These are phyloP conservation scores for Fusarium cicatricum DNA, from an alignment of 2,329 filamentous ascomycete genomes.

Conservation along the genomic window DNA sequence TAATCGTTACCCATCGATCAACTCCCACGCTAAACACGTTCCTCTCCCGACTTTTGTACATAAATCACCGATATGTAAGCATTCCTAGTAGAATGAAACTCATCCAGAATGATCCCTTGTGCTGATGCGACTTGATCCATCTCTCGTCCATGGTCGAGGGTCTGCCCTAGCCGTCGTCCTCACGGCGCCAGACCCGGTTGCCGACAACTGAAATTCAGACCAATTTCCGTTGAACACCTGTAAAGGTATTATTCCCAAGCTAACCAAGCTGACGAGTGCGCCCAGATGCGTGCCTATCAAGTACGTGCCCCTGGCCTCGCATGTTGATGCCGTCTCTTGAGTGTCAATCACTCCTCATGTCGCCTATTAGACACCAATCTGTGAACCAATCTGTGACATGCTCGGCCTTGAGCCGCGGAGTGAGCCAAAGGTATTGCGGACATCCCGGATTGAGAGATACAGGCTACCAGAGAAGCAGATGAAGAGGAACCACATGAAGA, in stretches of 20 bases:
- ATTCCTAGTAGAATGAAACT: constrained; percentile 14
- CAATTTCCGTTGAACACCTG: neutral
- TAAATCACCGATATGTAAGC: constrained; percentile 12
- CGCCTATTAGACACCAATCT: constrained; percentile 58
- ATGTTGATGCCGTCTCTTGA: neutral
- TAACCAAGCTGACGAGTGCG: neutral
- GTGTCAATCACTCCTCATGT: neutral
- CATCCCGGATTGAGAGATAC: constrained; percentile 62
- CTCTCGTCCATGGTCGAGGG: constrained; percentile 15
- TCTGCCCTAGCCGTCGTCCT: constrained; percentile 1
- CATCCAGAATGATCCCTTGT: constrained; percentile 11
- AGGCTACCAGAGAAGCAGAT: constrained; percentile 65
- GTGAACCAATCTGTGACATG: constrained; percentile 67
- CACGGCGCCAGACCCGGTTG: neutral
- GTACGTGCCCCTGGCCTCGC: neutral
- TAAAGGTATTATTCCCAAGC: neutral
- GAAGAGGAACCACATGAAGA: constrained; percentile 84
- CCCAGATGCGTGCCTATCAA: neutral
- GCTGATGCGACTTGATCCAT: constrained; percentile 13
- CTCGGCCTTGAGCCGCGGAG: constrained; percentile 54
- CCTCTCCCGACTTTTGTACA: constrained; percentile 11
- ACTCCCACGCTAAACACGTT: constrained; percentile 16
- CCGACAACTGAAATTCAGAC: neutral
- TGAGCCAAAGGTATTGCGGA: constrained; percentile 57
- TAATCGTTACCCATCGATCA: constrained; percentile 24